Evolutionary conservation across 768 basidiomycete species (phyloP), one percentile per base, ranked within the genome.

Genomic region (Peribolospora baueri): DNA sequence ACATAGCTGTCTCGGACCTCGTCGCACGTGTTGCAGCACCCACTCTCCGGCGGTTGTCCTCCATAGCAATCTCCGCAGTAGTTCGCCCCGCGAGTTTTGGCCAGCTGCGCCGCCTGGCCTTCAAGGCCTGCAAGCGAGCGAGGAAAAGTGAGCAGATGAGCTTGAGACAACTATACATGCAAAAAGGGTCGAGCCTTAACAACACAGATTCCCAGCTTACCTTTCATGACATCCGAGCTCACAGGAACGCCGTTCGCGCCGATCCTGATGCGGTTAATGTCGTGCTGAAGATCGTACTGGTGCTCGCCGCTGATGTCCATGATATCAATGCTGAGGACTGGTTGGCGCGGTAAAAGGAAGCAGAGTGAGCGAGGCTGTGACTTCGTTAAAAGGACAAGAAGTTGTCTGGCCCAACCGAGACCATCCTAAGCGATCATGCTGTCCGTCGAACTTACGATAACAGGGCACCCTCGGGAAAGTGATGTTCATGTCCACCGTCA

Each of bases 231-330:
- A 48, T 58, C 40, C 7, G 56, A 54, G 42, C 53, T 50, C 37
- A 93, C 74, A n/a, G 70, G 67, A 4, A 64, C 63, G 3, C 87
- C 85, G 3, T 69, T 59, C 14, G 70, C 64, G 58, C 79, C 74
- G 40, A 95, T 69, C 10, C 93, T 77, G 9, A 77, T 80, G 67
- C 95, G 95, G 55, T 80, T 63, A 54, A 97, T 75, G 63, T 85
- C 86, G 67, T 95, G 90, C 6, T 86, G 76, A 51, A 95, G 66
- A 64, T 95, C 86, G 56, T 81, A 75, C 66, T 95, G 91, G 39
- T 82, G 78, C 72, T 95, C 93, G 38, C 93, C 93, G 56, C 83
- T 85, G 57, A 98, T 93, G 65, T 98, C 93, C 84, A 95, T 90
- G 53, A 97, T 79, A 68, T 98, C 93, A 53, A 97, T 70, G 65